A percentile compares a stretch with the other conserved stretches of the same genome.
Evolutionary conservation across 2,329 filamentous ascomycete genomes (phyloP).

Genomic region (Diplodia scrobiculata): DNA sequence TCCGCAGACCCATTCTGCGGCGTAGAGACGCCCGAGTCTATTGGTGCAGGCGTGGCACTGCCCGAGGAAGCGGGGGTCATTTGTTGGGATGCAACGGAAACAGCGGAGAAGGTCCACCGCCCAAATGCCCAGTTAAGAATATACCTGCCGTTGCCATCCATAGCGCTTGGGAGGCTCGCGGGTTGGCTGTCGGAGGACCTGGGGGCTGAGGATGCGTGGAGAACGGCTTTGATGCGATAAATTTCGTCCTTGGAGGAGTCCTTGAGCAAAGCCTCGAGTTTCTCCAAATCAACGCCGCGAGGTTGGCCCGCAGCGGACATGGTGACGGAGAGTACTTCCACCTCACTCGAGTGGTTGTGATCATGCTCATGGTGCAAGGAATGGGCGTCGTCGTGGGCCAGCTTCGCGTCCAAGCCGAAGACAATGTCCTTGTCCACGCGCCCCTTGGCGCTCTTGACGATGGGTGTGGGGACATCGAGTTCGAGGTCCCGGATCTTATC

Average conservation of each 20-base stretch:
- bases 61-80: slow-evolving; percentile 35
- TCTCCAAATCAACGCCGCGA: slow-evolving; percentile 59
- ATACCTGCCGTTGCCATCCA: slow-evolving; percentile 59
- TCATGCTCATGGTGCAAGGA: slow-evolving; percentile 44
- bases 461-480: slow-evolving; percentile 70
- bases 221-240: slow-evolving; percentile 84
- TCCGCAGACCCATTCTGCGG: slow-evolving; percentile 54
- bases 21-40: slow-evolving; percentile 34
- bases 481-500: slow-evolving; percentile 81
- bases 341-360: slow-evolving; percentile 71
- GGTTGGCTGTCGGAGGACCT: slow-evolving; percentile 51
- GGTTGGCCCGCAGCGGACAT: slow-evolving; percentile 54
- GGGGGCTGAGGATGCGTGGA: slow-evolving; percentile 52
- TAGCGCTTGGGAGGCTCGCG: slow-evolving; percentile 43
- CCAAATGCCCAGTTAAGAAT: slow-evolving; percentile 99
- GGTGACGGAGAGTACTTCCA: slow-evolving; percentile 86
- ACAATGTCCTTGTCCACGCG: slow-evolving; percentile 76
- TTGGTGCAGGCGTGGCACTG: slow-evolving; percentile 33
- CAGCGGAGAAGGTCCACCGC: slow-evolving; percentile 83
- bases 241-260: slow-evolving; percentile 87
- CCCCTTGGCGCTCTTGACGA: slow-evolving; percentile 82
- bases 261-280: slow-evolving; percentile 67
- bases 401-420: slow-evolving; percentile 82
- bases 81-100: slow-evolving; percentile 41
- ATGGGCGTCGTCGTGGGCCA: slow-evolving; percentile 58